Conservation (phyloP, 176 grass and related monocot species). For the Dactylis glomerata region DNA sequence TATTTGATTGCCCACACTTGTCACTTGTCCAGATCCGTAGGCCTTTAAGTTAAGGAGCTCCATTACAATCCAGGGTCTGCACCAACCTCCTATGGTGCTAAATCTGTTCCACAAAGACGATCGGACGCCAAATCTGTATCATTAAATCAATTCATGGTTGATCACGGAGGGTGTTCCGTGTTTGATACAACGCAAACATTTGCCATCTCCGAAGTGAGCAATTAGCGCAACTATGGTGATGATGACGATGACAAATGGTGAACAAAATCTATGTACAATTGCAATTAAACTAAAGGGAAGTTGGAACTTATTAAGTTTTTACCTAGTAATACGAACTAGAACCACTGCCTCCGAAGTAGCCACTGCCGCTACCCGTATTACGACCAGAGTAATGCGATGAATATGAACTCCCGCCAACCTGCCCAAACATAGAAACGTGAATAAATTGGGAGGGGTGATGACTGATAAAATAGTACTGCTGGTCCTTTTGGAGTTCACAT, state of each 20-base stretch:
- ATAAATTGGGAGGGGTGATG: background rate
- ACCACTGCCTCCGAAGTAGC: slow-evolving; percentile 58
- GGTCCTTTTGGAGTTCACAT: background rate
- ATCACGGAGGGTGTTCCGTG: slow-evolving; percentile 40
- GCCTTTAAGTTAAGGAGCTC: slow-evolving; percentile 57
- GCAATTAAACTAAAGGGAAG: slow-evolving; percentile 1
- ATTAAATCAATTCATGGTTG: slow-evolving; percentile 75
- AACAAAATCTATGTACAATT: background rate
- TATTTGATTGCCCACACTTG: slow-evolving; percentile 40
- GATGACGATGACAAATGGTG: background rate
- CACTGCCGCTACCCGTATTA: slow-evolving; percentile 47
- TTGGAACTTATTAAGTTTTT: slow-evolving; percentile 8
- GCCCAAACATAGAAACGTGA: slow-evolving; percentile 17
- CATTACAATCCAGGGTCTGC: slow-evolving; percentile 63
- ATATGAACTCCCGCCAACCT: slow-evolving; percentile 75
- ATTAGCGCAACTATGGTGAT: background rate
- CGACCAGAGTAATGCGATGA: slow-evolving; percentile 60
- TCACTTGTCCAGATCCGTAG: slow-evolving; percentile 52
- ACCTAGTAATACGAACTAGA: slow-evolving; percentile 86
- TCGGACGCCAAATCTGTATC: slow-evolving; percentile 58
- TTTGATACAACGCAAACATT: slow-evolving; percentile 40
- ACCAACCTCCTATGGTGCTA: slow-evolving; percentile 55
- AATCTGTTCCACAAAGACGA: slow-evolving; percentile 53
- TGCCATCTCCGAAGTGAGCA: slow-evolving; percentile 20
- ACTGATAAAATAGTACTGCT: background rate